Evolutionary conservation across 768 basidiomycete species (phyloP).

Genomic region (Roridomyces roridus): DNA sequence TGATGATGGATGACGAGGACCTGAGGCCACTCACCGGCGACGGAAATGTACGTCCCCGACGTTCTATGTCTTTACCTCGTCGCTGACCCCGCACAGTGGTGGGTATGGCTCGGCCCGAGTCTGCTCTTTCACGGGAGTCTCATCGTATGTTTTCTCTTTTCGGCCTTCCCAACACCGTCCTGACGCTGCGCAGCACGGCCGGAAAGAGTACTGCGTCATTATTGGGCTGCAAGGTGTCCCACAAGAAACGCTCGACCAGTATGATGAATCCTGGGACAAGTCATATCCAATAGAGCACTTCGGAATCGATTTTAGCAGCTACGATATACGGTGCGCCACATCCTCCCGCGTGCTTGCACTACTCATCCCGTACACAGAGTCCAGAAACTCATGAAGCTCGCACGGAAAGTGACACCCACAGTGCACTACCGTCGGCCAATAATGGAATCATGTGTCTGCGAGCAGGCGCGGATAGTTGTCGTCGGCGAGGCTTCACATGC

Average conservation of each 20-base stretch:
- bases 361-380: conserved; percentile 27
- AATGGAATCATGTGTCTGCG: conserved; percentile 57
- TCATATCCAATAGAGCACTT: conserved; percentile 38
- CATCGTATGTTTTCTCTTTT: conserved; percentile 26
- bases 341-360: neutral
- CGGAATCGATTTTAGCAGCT: conserved; percentile 39
- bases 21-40: conserved; percentile 33
- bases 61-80: neutral
- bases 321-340: conserved; percentile 41
- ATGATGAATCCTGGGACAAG: conserved; percentile 39
- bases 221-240: conserved; percentile 16
- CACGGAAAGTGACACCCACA: conserved; percentile 35
- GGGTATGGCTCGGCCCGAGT: conserved; percentile 38
- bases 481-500: conserved; percentile 72
- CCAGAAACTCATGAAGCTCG: conserved; percentile 40
- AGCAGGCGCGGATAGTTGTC: conserved; percentile 51
- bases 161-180: conserved; percentile 26
- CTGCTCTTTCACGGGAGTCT: conserved; percentile 35
- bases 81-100: conserved; percentile 34
- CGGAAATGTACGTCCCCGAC: conserved; percentile 33
- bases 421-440: conserved; percentile 35
- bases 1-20: conserved; percentile 40
- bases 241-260: conserved; percentile 25
- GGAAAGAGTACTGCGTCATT: conserved; percentile 27
- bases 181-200: conserved; percentile 34